phyloP scores from a whole-genome alignment of 768 basidiomycete genomes.

The Artomyces pyxidatus region DNA sequence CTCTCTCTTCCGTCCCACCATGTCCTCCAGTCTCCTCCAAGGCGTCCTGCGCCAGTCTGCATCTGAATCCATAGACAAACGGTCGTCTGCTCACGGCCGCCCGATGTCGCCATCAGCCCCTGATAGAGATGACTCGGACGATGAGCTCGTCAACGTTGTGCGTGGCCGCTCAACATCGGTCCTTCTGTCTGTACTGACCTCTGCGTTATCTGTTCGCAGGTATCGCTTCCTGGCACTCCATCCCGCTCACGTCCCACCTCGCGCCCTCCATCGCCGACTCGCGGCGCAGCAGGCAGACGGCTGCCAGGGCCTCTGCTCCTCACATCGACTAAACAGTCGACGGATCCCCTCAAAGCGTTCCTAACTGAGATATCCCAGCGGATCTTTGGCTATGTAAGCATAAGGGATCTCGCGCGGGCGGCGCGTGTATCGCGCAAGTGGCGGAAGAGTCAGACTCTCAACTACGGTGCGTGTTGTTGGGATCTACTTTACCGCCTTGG shows the following conservation, averaged over 20 bases:
- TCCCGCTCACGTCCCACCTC: slow-evolving; percentile 38
- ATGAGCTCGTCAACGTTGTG: slow-evolving; percentile 69
- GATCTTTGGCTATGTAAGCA: slow-evolving; percentile 57
- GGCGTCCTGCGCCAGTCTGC: slow-evolving; percentile 56
- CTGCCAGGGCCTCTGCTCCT: slow-evolving; percentile 41
- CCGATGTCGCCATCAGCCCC: slow-evolving; percentile 16
- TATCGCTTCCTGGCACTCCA: slow-evolving; percentile 63
- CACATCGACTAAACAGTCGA: slow-evolving; percentile 19
- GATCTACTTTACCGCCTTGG: too few species aligned
- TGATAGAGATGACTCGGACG: slow-evolving; percentile 50
- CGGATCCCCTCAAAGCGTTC: slow-evolving; percentile 61
- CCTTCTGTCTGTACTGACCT: neutral
- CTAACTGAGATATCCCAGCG: slow-evolving; percentile 78
- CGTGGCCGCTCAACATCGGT: slow-evolving; percentile 22
- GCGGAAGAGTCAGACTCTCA: slow-evolving; percentile 82
- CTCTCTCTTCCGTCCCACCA: neutral
- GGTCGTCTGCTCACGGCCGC: slow-evolving; percentile 8
- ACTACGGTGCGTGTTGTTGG: slow-evolving; percentile 56
- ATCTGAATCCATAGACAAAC: slow-evolving; percentile 26
- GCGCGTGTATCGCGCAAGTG: slow-evolving; percentile 80
- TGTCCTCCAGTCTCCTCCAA: slow-evolving; percentile 44
- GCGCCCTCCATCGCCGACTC: slow-evolving; percentile 42
- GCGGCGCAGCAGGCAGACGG: slow-evolving; percentile 35
- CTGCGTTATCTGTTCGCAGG: slow-evolving; percentile 28
- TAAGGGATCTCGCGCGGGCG: slow-evolving; percentile 66